Conservation (phyloP, 345 rosid species). For the Eucalyptus albens region DNA sequence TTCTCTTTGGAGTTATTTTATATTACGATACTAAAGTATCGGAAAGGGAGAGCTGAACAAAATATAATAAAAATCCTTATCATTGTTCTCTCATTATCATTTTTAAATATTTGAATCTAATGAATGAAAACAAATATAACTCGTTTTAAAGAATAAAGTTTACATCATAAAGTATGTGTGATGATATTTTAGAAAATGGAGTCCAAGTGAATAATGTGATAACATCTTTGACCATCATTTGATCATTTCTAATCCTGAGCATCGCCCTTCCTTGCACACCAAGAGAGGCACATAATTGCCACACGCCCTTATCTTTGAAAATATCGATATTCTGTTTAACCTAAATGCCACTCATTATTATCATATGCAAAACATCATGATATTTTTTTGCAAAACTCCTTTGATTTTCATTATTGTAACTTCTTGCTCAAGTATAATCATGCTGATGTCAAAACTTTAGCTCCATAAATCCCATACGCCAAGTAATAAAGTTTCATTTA, state of each 20-base stretch:
- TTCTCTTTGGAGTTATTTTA: no score
- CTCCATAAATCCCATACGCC: neutral
- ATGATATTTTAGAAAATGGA: neutral
- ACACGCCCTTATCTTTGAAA: neutral
- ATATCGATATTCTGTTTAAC: neutral
- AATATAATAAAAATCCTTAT: no score
- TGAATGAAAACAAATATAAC: no score
- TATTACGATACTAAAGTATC: neutral
- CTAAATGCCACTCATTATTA: neutral
- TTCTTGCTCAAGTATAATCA: neutral
- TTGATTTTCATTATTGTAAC: no score
- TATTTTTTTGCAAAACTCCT: neutral
- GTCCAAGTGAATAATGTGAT: neutral
- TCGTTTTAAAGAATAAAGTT: no score
- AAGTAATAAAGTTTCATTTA: neutral
- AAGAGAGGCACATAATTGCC: no score
- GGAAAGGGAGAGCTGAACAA: neutral
- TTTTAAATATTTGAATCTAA: no score
- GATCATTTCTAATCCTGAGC: neutral
- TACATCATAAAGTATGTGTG: neutral
- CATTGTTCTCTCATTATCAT: neutral
- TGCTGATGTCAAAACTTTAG: neutral
- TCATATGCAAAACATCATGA: neutral
- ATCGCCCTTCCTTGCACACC: neutral
- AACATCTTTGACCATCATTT: neutral